Base-by-base conservation (phyloP, 345 rosid genomes). In the Eucalyptus dawsonii region DNA sequence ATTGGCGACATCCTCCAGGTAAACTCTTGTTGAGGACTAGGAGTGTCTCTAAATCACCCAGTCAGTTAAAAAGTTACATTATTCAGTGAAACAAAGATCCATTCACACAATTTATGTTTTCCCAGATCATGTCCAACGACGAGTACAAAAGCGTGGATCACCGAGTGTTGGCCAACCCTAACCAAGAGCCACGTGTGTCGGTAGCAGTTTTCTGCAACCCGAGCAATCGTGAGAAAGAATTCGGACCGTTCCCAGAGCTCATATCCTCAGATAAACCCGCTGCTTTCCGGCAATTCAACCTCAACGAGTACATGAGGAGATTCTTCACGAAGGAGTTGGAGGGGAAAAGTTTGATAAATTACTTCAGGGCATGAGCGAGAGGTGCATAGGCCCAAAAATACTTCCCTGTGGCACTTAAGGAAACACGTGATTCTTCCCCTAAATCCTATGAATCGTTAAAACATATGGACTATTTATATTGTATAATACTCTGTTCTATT, bases 1-100 rank as follows among this genome's bases (percentile, higher is more conserved):
- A 34, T 93, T 54, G 95, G 93, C 5, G 96, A 95, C 88, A 29
- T 92, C 3, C 91, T 95, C 76, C 95, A 91, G 94, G 97, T 94
- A 89, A n/a, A n/a, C 76, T n/a, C 7, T 2, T 34, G 22, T 67
- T 4, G 19, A n/a, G 40, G 19, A 67, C 76, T n/a, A 4, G 40
- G 76, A 3, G 40, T 17, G 76, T 67, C 19, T 67, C 37, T 8
- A 15, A 67, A n/a, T 6, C 34, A n/a, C 6, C 9, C 11, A n/a
- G 10, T 65, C 1, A n/a, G 3, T 65, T 29, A 29, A 13, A 62
- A 13, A 29, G 5, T 62, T 6, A 29, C 72, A 14, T n/a, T 65
- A 9, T 65, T 29, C 11, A 0, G 8, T 65, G 5, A 65, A 65
- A 65, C 9, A 14, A 19, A 7, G 31, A 65, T 65, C 72, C 17